These are phyloP conservation scores for Trichoderma guizhouense DNA, from an alignment of 2,329 filamentous ascomycete species.

Conservation along the genomic window DNA sequence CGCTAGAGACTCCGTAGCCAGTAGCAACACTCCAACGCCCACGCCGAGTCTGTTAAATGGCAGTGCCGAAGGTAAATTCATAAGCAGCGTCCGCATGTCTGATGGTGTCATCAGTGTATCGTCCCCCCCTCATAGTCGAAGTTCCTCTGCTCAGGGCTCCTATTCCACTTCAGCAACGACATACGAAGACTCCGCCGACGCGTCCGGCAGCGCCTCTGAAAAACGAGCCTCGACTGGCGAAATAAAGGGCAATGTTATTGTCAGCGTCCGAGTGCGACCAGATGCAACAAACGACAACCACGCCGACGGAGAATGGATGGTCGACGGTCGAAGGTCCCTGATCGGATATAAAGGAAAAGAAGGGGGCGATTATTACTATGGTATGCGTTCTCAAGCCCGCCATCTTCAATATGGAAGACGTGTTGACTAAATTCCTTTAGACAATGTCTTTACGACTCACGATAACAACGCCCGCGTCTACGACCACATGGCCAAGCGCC, in stretches of 20 bases:
- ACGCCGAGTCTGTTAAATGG: conserved; percentile 77
- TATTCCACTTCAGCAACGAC: conserved; percentile 88
- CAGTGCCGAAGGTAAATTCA: conserved; percentile 71
- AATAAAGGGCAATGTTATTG: conserved; percentile 88
- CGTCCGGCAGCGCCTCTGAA: conserved; percentile 34
- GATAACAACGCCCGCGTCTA: conserved; percentile 96
- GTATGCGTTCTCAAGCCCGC: conserved; percentile 48
- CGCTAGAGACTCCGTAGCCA: conserved; percentile 51
- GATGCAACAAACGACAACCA: conserved; percentile 65
- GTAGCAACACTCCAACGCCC: conserved; percentile 42
- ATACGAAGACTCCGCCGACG: conserved; percentile 73
- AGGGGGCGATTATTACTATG: conserved; percentile 88
- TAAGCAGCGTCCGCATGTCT: conserved; percentile 63
- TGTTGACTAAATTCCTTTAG: conserved; percentile 44
- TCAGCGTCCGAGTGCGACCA: conserved; percentile 90
- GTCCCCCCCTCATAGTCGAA: conserved; percentile 83
- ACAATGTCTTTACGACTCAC: conserved; percentile 93
- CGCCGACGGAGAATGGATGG: conserved; percentile 81
- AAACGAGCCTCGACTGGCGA: conserved; percentile 59
- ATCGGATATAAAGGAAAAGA: conserved; percentile 85
- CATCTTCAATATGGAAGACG: background rate
- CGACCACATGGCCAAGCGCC: conserved; percentile 85
- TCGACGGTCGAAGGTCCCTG: conserved; percentile 78
- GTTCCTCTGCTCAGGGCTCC: conserved; percentile 87
- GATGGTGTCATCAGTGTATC: conserved; percentile 73